Base-by-base conservation (phyloP, 495 filamentous ascomycete genomes). In the Stereocaulon alpinum region DNA sequence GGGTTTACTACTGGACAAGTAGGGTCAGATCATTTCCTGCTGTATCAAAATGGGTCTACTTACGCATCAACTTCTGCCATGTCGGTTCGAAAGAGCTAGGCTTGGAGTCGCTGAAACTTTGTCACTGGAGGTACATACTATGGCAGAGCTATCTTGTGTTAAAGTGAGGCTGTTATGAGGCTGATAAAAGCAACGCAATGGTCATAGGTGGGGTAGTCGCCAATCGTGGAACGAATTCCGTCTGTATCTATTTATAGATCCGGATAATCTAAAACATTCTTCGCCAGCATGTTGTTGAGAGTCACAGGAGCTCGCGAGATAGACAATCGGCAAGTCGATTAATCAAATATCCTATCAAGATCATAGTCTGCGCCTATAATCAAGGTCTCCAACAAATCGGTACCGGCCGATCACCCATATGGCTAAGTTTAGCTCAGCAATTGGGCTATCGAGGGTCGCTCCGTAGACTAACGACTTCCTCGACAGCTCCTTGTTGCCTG, bases 1-100 rank as follows among this genome's bases (percentile, higher is more conserved):
- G 52, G 59, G 47, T 32, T 61, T 61, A 61, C 51, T 61, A 20
- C n/a, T 34, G 48, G 4, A 48, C 30, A 54, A 47, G 29, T n/a
- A 47, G 49, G 37, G 41, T 61, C 51, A 61, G 51, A 17, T 44
- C 27, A 61, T 48, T 61, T 45, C n/a, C 41, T 55, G 6, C 47
- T 55, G 14, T 40, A 37, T 47, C 29, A 55, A 0, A 40, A 47
- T 55, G 40, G 51, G 11, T 55, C 29, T 37, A 55, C 51, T 61
- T 20, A 61, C 51, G 51, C 43, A 30, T 9, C 27, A 22, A 55
- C 6, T 22, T 55, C 47, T 61, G 51, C 41, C 47, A 61, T 61
- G 11, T 48, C 27, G 41, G 11, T 6, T 61, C 44, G 41, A 40
- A 45, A 61, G 14, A 61, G 50, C 27, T 4, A 37, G 27, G 29